These are phyloP conservation scores for Colletotrichum camelliae DNA, from an alignment of 2,329 filamentous ascomycete genomes.

Conservation along the genomic window DNA sequence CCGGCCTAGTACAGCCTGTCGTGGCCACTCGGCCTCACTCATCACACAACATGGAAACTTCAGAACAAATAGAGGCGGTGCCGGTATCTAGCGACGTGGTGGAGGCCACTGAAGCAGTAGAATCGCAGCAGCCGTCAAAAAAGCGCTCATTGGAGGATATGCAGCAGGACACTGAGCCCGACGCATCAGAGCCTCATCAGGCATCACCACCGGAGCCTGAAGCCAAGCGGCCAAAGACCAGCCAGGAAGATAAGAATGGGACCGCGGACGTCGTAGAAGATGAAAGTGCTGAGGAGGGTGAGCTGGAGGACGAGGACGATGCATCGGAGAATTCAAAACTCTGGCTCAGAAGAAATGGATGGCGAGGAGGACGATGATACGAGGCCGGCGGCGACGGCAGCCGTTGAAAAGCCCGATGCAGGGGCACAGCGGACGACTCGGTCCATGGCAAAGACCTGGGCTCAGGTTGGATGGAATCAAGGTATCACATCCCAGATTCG, in stretches of 20 bases:
- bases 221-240: constrained; percentile 25
- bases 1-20: background rate
- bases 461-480: constrained; percentile 17
- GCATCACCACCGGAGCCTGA: constrained; percentile 9
- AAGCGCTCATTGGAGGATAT: constrained; percentile 34
- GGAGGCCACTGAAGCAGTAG: background rate
- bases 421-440: background rate
- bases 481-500: constrained; percentile 19
- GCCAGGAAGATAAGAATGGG: background rate
- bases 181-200: constrained; percentile 1
- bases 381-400: background rate
- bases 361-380: background rate
- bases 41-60: constrained; percentile 7
- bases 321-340: background rate
- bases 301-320: constrained; percentile 31
- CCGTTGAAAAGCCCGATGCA: background rate
- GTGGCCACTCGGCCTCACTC: background rate
- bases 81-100: background rate
- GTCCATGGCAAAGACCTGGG: background rate
- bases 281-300: constrained; percentile 35
- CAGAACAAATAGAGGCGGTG: background rate
- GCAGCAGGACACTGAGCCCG: background rate
- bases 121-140: constrained; percentile 17
- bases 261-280: background rate
- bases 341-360: background rate